A percentile compares a stretch with the other conserved stretches of the same genome.
These are phyloP conservation scores for Pyricularia grisea DNA, from an alignment of 2,329 filamentous ascomycete genomes.

Conservation along the genomic window DNA sequence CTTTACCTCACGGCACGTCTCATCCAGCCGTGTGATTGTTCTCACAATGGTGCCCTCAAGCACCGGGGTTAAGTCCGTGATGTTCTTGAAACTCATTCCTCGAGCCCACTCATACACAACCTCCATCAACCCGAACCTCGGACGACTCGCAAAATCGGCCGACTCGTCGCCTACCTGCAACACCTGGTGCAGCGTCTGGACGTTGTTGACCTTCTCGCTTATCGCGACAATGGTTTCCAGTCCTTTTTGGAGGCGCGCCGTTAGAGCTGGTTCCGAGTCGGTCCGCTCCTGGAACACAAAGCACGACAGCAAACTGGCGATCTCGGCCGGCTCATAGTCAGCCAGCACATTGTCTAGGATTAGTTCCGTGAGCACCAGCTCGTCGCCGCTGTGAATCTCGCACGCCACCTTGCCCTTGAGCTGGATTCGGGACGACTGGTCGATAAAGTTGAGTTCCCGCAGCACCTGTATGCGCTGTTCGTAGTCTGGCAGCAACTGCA, in stretches of 20 bases:
- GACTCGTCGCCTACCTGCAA: constrained; percentile 83
- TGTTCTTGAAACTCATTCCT: constrained; percentile 97
- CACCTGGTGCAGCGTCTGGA: constrained; percentile 86
- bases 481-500: constrained; percentile 92
- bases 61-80: constrained; percentile 91
- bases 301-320: constrained; percentile 82
- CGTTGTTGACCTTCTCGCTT: constrained; percentile 82
- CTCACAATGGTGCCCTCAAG: constrained; percentile 95
- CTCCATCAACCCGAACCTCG: constrained; percentile 88
- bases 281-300: constrained; percentile 99
- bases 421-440: constrained; percentile 77
- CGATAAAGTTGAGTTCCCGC: constrained; percentile 86
- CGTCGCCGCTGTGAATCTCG: constrained; percentile 94
- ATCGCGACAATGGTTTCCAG: constrained; percentile 81
- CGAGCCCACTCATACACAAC: constrained; percentile 98
- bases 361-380: constrained; percentile 89
- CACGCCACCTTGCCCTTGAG: constrained; percentile 98
- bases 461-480: constrained; percentile 89
- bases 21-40: constrained; percentile 86
- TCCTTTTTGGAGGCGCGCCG: constrained; percentile 70
- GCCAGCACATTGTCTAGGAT: constrained; percentile 95
- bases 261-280: constrained; percentile 68
- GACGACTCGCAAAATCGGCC: constrained; percentile 81
- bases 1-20: constrained; percentile 95
- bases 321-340: constrained; percentile 91